Evolutionary conservation across 2,329 filamentous ascomycete species (phyloP).

Genomic region (Penicillium brevicompactum): DNA sequence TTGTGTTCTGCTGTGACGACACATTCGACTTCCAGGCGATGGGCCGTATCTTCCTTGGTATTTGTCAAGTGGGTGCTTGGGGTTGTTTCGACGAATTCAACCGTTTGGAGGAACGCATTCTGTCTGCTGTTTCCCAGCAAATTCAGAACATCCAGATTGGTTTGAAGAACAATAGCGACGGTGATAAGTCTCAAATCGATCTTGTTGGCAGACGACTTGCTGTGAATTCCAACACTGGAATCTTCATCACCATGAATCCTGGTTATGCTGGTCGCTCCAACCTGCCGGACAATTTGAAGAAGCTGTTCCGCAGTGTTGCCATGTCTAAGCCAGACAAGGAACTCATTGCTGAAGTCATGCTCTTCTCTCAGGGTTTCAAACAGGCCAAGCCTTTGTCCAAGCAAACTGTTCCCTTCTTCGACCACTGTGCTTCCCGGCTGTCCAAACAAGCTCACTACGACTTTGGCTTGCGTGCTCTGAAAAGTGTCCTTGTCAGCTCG

Average conservation of each 20-base stretch:
- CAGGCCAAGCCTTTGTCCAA: constrained; percentile 92
- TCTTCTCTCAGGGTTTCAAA: constrained; percentile 98
- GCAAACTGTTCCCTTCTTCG: constrained; percentile 97
- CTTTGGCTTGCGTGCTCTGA: constrained; percentile 94
- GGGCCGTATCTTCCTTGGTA: constrained; percentile 98
- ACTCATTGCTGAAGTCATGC: constrained; percentile 98
- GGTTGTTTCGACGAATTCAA: constrained; percentile 99
- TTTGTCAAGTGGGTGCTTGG: constrained; percentile 98
- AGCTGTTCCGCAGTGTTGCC: constrained; percentile 96
- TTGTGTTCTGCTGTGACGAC: constrained; percentile 99
- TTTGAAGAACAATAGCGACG: constrained; percentile 78
- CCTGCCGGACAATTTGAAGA: constrained; percentile 98
- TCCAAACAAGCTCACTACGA: constrained; percentile 99
- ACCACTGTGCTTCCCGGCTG: constrained; percentile 76
- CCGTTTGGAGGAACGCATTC: constrained; percentile 92
- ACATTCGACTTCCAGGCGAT: constrained; percentile 99
- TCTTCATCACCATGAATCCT: constrained; percentile 99
- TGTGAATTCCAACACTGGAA: constrained; percentile 91
- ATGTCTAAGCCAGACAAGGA: constrained; percentile 99
- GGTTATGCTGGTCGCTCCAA: constrained; percentile 98
- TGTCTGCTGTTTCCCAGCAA: constrained; percentile 97
- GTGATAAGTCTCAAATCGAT: constrained; percentile 87
- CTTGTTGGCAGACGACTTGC: constrained; percentile 86
- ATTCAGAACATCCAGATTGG: constrained; percentile 99
- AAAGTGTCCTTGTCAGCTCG: constrained; percentile 97